Evolutionary conservation across 257 asterid genomes (phyloP).

Genomic region (Nicotiana obtusifolia): DNA sequence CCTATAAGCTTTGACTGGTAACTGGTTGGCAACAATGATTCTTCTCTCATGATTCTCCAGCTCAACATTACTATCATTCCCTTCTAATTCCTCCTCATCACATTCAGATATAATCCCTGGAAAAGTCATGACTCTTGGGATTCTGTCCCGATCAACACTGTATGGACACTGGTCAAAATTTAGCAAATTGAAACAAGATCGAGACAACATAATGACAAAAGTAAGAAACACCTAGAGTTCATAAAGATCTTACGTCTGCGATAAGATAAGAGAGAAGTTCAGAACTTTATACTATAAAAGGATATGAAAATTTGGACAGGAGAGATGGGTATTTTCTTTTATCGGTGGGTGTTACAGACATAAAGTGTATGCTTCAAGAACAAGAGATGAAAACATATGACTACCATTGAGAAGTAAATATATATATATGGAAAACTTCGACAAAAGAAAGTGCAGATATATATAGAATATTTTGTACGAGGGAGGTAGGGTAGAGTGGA

Average conservation of each 20-base stretch:
- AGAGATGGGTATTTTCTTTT: neutral
- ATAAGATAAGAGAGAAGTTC: neutral
- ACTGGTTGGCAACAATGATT: constrained; percentile 67
- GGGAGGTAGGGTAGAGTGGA: constrained; percentile 15
- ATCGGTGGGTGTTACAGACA: constrained; percentile 29
- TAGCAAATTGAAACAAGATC: constrained; percentile 71
- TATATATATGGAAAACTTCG: constrained; percentile 20
- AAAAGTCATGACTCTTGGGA: constrained; percentile 63
- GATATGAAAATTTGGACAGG: neutral
- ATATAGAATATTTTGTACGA: neutral
- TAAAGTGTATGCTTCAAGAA: constrained; percentile 26
- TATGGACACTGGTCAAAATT: constrained; percentile 52
- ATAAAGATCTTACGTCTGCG: too few relatives aligned
- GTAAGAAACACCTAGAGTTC: neutral
- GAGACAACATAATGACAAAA: constrained; percentile 48
- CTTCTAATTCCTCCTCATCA: neutral
- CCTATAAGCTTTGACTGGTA: constrained; percentile 52
- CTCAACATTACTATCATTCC: neutral
- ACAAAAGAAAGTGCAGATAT: neutral
- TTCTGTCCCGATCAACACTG: constrained; percentile 50
- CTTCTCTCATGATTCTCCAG: constrained; percentile 12
- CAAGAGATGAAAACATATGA: neutral
- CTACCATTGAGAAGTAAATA: constrained; percentile 9
- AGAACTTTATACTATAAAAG: neutral
- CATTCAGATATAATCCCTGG: constrained; percentile 63